phyloP scores from a whole-genome alignment of 2,329 filamentous ascomycete species.

The Allantophomopsis cytisporea region DNA sequence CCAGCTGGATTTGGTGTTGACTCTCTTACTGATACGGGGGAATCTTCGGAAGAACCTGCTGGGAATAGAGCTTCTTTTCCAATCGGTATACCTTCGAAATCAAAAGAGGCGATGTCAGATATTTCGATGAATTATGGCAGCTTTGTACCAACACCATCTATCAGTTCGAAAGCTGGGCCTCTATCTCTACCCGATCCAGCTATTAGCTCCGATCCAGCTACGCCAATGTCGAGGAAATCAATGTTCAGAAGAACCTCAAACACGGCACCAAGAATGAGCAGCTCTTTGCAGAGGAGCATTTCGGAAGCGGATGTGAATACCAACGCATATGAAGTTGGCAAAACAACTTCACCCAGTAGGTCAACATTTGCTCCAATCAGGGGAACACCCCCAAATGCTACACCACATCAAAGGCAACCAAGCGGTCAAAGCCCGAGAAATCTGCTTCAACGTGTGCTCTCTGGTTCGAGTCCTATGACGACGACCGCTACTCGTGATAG shows the following conservation, averaged over 20 bases:
- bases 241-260: background rate
- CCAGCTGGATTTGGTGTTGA: constrained; percentile 10
- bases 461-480: constrained; percentile 2
- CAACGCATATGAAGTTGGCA: constrained; percentile 28
- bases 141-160: constrained; percentile 41
- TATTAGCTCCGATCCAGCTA: constrained; percentile 2
- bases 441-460: background rate
- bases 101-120: too few relatives aligned
- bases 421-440: background rate
- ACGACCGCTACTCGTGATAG: constrained; percentile 25
- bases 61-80: constrained; percentile 2
- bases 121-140: constrained; percentile 36
- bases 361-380: constrained; percentile 12
- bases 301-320: too few relatives aligned
- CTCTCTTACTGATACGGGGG: constrained; percentile 7
- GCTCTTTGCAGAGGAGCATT: background rate
- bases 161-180: constrained; percentile 16
- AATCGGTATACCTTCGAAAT: constrained; percentile 19
- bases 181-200: constrained; percentile 51
- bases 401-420: constrained; percentile 2
- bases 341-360: constrained; percentile 16
- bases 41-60: constrained; percentile 6
- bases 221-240: constrained; percentile 2
- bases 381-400: constrained; percentile 9
- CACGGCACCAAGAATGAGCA: background rate